These are phyloP conservation scores for Didymellaceae sp. DNA, from an alignment of 2,329 filamentous ascomycete species.

Conservation along the genomic window DNA sequence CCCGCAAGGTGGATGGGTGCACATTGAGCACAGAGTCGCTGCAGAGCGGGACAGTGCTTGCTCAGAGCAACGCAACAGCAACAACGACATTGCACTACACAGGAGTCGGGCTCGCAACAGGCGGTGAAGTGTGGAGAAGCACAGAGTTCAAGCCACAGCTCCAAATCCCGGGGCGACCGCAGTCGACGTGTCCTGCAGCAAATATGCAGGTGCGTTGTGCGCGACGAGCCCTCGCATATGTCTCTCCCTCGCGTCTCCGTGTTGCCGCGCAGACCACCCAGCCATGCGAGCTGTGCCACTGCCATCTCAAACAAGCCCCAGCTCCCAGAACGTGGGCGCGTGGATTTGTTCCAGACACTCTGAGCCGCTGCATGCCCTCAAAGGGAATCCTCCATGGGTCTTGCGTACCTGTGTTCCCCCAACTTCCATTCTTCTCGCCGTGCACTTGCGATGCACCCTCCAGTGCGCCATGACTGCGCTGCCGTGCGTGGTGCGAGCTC, in stretches of 20 bases:
- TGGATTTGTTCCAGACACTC: slow-evolving; percentile 14
- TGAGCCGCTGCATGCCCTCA: slow-evolving; percentile 5
- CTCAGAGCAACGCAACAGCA: neutral
- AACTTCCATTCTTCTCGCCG: slow-evolving; percentile 41
- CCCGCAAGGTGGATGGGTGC: neutral
- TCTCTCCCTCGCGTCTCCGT: slow-evolving; percentile 4
- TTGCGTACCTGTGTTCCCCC: slow-evolving; percentile 49
- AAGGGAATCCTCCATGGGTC: slow-evolving; percentile 13
- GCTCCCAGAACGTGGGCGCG: slow-evolving; percentile 9
- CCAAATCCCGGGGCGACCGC: slow-evolving; percentile 17
- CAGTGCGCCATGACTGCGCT: slow-evolving; percentile 50
- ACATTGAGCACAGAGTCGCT: neutral
- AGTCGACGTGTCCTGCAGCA: slow-evolving; percentile 25
- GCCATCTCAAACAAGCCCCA: slow-evolving; percentile 11
- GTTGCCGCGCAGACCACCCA: slow-evolving; percentile 1
- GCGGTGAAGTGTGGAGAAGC: slow-evolving; percentile 27
- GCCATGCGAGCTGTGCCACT: slow-evolving; percentile 26
- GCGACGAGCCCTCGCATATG: slow-evolving; percentile 21
- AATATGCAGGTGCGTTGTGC: slow-evolving; percentile 17
- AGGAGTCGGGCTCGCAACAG: slow-evolving; percentile 16
- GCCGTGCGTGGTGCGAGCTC: slow-evolving; percentile 44
- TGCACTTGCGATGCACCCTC: slow-evolving; percentile 35
- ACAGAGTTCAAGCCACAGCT: slow-evolving; percentile 21
- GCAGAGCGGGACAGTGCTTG: neutral
- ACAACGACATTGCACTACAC: neutral